phyloP scores from a whole-genome alignment of 306 rosid genomes.

The Begonia masoniana region DNA sequence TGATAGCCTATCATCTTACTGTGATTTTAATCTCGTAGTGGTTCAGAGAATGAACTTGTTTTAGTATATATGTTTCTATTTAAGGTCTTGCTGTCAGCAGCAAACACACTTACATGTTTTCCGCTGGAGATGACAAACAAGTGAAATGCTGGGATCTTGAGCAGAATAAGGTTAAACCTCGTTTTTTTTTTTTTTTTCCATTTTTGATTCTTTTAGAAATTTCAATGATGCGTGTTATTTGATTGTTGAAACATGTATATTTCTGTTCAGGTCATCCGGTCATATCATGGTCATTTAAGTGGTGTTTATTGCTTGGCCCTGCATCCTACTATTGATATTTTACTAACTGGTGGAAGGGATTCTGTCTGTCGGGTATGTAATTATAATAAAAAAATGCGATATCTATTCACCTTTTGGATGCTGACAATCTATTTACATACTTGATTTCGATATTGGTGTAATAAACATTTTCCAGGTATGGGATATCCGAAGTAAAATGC shows the following conservation, averaged over 20 bases:
- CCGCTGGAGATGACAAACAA: constrained; percentile 97
- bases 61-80: constrained; percentile 8
- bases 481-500: constrained; percentile 98
- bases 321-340: constrained; percentile 88
- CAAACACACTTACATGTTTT: constrained; percentile 93
- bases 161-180: constrained; percentile 68
- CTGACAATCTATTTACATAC: not conserved
- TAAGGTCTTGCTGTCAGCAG: constrained; percentile 88
- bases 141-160: constrained; percentile 99
- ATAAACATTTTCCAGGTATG: constrained; percentile 47
- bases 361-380: constrained; percentile 93
- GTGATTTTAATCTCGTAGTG: constrained; percentile 2
- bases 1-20: constrained; percentile 6
- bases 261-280: constrained; percentile 66
- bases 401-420: not conserved
- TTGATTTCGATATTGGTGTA: not conserved
- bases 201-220: not conserved
- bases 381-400: constrained; percentile 7
- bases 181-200: not conserved
- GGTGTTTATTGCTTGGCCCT: constrained; percentile 97
- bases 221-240: not conserved
- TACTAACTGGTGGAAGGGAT: constrained; percentile 98
- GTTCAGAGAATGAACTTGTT: not conserved
- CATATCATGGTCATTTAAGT: constrained; percentile 97
- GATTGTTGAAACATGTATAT: constrained; percentile 4